Base-by-base conservation (phyloP, 768 basidiomycete species). In the Leccinellum albellum region DNA sequence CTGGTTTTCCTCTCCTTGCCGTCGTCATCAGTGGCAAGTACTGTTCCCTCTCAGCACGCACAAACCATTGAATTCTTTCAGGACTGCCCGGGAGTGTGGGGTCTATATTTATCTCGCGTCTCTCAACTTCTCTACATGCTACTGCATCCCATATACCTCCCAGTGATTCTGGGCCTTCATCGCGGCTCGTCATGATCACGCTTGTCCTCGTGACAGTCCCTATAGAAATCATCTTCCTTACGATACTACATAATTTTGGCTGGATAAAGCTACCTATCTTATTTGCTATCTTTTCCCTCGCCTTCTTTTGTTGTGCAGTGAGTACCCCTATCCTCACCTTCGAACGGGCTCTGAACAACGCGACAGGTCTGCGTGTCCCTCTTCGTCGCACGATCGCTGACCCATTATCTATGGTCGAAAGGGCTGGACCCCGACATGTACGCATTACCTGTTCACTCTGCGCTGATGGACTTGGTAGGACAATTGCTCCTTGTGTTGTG, bases 381-480 rank as follows among this genome's bases (percentile, higher is more conserved):
- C 5, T 24, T 78, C 28, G 70, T 89, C 32, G 93, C 90, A 1
- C 82, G 78, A 50, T 64, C 67, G 12, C 76, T 94, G 50, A 94
- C 93, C 2, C 73, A 82, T 45, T 85, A 83, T 67, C 80, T 97
- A 26, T 96, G 94, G 93, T 80, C 81, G 1, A 83, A 77, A 54
- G 77, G 82, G 12, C 77, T 85, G 26, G 94, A 98, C 69, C 94
- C 94, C 6, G 94, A 98, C 69, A 86, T 89, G 74, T 95, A 96
- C 69, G 93, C 93, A 2, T 75, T 98, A n/a, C 94, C 94, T 8
- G 82, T 96, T 26, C 94, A 96, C 62, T 93, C 91, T 12, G 91
- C 94, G 1, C 67, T 92, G 44, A 87, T 94, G 79, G 92, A 95
- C 69, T 82, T 96, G 51, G 73, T 89, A 31, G 91, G 92, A 15